Conservation (phyloP, 768 basidiomycete species). For the Gloeophyllum trabeum region DNA sequence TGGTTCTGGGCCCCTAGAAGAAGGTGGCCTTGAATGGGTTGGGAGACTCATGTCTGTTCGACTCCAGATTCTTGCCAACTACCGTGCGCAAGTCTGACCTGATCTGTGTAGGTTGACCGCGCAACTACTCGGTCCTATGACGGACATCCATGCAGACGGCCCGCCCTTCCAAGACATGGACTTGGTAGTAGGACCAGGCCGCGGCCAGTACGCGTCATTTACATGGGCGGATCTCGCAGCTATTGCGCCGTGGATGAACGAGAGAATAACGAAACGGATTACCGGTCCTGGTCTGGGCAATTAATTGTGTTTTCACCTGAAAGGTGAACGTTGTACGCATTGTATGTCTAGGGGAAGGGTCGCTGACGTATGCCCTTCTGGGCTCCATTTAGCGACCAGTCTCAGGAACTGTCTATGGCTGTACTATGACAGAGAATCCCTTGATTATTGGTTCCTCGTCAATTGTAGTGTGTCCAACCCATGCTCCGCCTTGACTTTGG, state of each 20-base stretch:
- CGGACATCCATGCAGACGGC: constrained; percentile 22
- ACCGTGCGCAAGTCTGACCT: too few relatives aligned
- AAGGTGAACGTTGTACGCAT: too few relatives aligned
- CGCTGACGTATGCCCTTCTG: too few relatives aligned
- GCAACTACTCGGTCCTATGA: constrained; percentile 39
- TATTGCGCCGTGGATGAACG: constrained; percentile 74
- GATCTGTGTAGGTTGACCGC: constrained; percentile 46
- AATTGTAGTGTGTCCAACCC: too few relatives aligned
- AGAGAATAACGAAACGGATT: constrained; percentile 49
- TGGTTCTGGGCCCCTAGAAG: constrained; percentile 35
- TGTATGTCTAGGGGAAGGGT: too few relatives aligned
- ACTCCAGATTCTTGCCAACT: background rate
- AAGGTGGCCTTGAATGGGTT: constrained; percentile 60
- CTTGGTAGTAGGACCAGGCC: constrained; percentile 32
- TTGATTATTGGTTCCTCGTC: too few relatives aligned
- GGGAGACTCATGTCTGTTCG: constrained; percentile 52
- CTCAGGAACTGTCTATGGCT: too few relatives aligned
- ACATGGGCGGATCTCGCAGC: constrained; percentile 56
- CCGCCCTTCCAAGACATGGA: constrained; percentile 34
- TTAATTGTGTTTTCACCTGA: too few relatives aligned
- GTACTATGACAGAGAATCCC: too few relatives aligned
- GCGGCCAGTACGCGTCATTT: constrained; percentile 59
- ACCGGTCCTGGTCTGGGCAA: constrained; percentile 66
- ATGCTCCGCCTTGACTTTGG: too few relatives aligned
- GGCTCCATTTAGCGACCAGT: too few relatives aligned